phyloP scores from a whole-genome alignment of 768 basidiomycete genomes.

The Astraeus odoratus region DNA sequence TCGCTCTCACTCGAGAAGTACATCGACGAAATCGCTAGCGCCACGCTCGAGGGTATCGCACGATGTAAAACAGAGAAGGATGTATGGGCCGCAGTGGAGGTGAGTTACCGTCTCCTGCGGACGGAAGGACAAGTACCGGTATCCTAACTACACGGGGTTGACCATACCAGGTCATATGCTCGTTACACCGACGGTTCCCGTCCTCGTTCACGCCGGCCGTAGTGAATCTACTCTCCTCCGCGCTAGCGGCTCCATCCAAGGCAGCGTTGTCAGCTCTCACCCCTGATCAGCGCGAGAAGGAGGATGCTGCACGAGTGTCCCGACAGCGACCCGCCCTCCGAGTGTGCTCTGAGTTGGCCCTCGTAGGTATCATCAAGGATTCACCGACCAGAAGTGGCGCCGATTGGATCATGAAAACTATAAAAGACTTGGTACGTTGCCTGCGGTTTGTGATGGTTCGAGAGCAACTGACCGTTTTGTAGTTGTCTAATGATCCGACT shows the following conservation, averaged over 20 bases:
- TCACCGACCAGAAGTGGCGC: conserved; percentile 64
- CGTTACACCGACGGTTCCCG: conserved; percentile 83
- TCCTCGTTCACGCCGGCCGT: conserved; percentile 71
- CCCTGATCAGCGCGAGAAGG: conserved; percentile 86
- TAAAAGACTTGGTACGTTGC: conserved; percentile 74
- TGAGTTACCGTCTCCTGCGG: conserved; percentile 28
- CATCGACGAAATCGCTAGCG: conserved; percentile 87
- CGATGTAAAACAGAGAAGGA: conserved; percentile 93
- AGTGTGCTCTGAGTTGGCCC: conserved; percentile 83
- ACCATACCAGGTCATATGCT: conserved; percentile 66
- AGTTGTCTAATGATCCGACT: conserved; percentile 86
- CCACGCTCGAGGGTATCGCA: conserved; percentile 75
- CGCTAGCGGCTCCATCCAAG: conserved; percentile 54
- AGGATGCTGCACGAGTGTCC: conserved; percentile 70
- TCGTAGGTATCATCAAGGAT: conserved; percentile 80
- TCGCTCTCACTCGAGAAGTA: conserved; percentile 91
- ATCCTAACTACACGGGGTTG: neutral
- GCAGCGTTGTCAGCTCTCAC: conserved; percentile 48
- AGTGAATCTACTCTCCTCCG: conserved; percentile 48
- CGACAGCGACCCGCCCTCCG: conserved; percentile 83
- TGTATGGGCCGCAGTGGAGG: conserved; percentile 88
- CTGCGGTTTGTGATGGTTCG: conserved; percentile 2
- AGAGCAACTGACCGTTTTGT: conserved; percentile 11
- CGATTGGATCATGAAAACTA: conserved; percentile 82
- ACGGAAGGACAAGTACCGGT: neutral